Evolutionary conservation across 352 stramenopile genomes (phyloP).

Genomic region (Aphanomyces astaci): DNA sequence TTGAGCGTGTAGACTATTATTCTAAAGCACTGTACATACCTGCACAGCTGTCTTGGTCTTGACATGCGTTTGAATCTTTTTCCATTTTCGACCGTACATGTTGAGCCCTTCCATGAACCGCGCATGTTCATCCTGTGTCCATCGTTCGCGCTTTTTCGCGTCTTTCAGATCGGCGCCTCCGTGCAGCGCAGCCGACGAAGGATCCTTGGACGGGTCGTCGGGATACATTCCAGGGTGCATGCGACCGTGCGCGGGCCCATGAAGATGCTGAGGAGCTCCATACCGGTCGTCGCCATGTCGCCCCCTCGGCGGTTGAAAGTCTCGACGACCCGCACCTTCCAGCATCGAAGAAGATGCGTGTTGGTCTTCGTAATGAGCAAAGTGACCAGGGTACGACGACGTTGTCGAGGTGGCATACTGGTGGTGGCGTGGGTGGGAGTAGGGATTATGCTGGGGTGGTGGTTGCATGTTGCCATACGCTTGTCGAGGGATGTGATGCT

Average conservation of each 20-base stretch:
- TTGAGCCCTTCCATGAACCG: conserved; percentile 82
- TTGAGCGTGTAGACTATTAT: too few species aligned
- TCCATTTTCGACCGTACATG: conserved; percentile 80
- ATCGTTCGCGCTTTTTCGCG: conserved; percentile 45
- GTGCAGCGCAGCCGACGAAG: not conserved
- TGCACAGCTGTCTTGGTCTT: conserved; percentile 82
- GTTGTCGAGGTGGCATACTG: conserved; percentile 4
- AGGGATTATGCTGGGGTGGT: not conserved
- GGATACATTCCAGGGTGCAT: too few species aligned
- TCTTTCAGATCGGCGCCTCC: conserved; percentile 12
- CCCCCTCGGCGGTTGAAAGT: too few species aligned
- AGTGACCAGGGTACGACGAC: not conserved
- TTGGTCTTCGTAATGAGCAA: not conserved
- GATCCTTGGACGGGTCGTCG: not conserved
- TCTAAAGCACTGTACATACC: too few species aligned
- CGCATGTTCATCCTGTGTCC: conserved; percentile 75
- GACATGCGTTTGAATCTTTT: conserved; percentile 82
- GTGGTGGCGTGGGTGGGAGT: not conserved
- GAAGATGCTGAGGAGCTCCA: not conserved
- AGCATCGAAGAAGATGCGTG: not conserved
- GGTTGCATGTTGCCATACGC: not conserved
- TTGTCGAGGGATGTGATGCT: not conserved
- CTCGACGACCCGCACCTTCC: too few species aligned
- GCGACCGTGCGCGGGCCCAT: not conserved
- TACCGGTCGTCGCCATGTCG: conserved; percentile 11